Evolutionary conservation across 164 flowering plant species (phyloP), one percentile per base, ranked within the genome.

Genomic region (Vitis amurensis): DNA sequence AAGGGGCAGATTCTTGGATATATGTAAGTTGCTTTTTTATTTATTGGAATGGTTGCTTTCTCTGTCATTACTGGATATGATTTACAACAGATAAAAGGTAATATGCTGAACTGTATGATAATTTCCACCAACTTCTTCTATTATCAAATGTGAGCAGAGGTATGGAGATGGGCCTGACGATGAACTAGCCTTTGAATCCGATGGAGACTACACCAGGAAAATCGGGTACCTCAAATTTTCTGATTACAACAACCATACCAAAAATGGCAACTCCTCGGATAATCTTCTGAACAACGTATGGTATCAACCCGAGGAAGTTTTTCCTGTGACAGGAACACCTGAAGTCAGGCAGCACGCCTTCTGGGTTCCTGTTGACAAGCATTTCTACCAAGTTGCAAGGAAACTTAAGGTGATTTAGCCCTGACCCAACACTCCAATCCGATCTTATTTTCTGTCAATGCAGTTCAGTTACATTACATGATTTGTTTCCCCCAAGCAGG

Each of bases 221-320:
- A 69, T 82, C 57, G 93, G 95, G 8, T 83, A 76, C 79, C 74
- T 90, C 1, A 73, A 74, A 6, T 77, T 90, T 63, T 59, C 89
- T 7, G 62, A 82, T 30, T 88, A 72, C 69, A 78, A 55, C 64
- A 80, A 69, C 13, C 48, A 2, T 3, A 70, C 53, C 9, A 31
- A 37, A 48, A 17, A 16, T 9, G 53, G 11, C 5, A 71, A 57
- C 4, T 27, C 71, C 2, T 15, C 55, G 0, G 80, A 77, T 3
- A 90, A 90, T 67, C 72, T 83, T 30, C 73, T 90, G n/a, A 92
- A 90, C 77, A 84, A 72, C 68, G 83, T 88, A 0, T 90, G 97
- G 97, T 87, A 77, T 66, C 97, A 92, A 67, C 89, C 92, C 0
- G 95, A 92, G 75, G 92, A 90, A 56, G 75, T 90, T 1, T 92